Base-by-base conservation (phyloP, 345 rosid genomes). In the Lumnitzera racemosa region DNA sequence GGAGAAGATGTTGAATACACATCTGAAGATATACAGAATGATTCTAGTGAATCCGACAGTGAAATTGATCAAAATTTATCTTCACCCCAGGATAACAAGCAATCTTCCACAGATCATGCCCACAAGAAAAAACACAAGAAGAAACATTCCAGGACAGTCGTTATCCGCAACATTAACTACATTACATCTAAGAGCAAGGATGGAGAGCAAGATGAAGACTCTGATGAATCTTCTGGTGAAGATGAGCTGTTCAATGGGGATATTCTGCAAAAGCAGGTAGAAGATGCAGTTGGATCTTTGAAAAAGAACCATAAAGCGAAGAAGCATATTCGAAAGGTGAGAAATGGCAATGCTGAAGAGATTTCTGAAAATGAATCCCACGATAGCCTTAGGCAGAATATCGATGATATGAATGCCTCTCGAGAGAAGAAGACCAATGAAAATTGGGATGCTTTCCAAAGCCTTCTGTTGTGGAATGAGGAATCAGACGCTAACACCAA, bases 151-250 rank as follows among this genome's bases (percentile, higher is more conserved):
- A 81, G 78, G 59, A 90, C 85, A 5, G 91, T 87, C 1, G 87
- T 90, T 55, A 90, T 90, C 66, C 87, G 89, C 10, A 90, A 90
- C 58, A 90, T 90, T 46, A 87, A 90, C 74, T 90, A 87, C 81
- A 87, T 87, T 64, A 81, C 97, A 0, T 88, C 97, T 2, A 80
- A 83, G 71, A 84, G 79, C 75, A 82, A 84, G 71, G 83, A 76
- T 25, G 81, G 63, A 65, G 91, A 82, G 55, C 73, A 56, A 16
- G 65, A 29, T 63, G 74, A 64, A 47, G 67, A 10, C 50, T 70
- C 76, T 29, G 70, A 69, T 52, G 85, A 69, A 59, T 69, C 78
- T 62, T 71, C 71, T 63, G 81, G 64, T 53, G 90, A 78, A 55
- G 79, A 78, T 50, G 84, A 78, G 53, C 70, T 76, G 50, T 67